phyloP scores from a whole-genome alignment of 441 rosid species.

The Euphorbia schlechtendalii region DNA sequence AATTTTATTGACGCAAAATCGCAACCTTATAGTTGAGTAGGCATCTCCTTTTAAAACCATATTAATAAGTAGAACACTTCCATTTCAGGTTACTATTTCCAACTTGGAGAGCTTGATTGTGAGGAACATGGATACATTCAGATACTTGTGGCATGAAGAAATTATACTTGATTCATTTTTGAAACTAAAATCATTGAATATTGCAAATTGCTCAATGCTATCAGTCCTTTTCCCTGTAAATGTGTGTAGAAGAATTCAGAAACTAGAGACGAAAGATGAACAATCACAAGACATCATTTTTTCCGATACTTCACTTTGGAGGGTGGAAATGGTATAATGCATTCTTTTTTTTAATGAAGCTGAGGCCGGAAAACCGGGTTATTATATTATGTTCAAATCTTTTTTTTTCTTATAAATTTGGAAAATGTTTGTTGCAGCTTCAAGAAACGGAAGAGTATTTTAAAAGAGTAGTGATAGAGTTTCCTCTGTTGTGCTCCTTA shows the following conservation, averaged over 20 bases:
- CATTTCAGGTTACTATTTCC: constrained; percentile 17
- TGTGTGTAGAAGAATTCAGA: background rate
- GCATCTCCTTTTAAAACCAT: too few relatives aligned
- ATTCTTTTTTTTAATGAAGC: too few relatives aligned
- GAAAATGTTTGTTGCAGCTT: too few relatives aligned
- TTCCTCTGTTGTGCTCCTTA: too few relatives aligned
- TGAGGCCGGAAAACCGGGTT: too few relatives aligned
- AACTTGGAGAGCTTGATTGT: constrained; percentile 4
- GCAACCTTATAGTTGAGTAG: too few relatives aligned
- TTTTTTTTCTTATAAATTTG: too few relatives aligned
- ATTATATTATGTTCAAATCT: too few relatives aligned
- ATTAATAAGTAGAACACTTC: background rate
- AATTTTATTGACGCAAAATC: too few relatives aligned
- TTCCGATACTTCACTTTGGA: background rate
- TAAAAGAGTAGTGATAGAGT: too few relatives aligned
- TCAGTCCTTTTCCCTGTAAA: background rate
- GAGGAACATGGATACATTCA: background rate
- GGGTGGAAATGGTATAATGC: background rate
- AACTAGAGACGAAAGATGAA: background rate
- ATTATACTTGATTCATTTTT: background rate
- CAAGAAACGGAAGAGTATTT: too few relatives aligned
- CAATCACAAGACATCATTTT: background rate
- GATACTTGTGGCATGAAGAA: constrained; percentile 3
- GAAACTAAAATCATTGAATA: background rate
- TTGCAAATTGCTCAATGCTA: background rate